Evolutionary conservation across 2,329 filamentous ascomycete species (phyloP).

Genomic region (Arachnomyces sp.): DNA sequence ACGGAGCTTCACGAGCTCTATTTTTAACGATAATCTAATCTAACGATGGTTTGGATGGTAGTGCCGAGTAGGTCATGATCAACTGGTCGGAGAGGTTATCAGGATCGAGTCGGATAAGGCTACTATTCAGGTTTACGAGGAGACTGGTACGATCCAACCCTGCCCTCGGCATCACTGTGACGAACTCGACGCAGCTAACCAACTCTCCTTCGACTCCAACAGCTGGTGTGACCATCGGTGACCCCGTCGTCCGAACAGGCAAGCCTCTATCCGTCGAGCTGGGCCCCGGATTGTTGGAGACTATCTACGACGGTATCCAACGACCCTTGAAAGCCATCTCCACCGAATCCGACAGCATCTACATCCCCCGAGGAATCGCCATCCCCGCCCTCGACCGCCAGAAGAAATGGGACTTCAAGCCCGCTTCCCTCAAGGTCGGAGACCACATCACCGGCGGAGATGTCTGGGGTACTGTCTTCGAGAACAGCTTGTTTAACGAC

Average conservation of each 20-base stretch:
- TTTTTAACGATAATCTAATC: slow-evolving; percentile 8
- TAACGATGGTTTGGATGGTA: slow-evolving; percentile 26
- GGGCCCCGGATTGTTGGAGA: slow-evolving; percentile 93
- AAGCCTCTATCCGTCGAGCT: slow-evolving; percentile 97
- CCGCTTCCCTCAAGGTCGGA: slow-evolving; percentile 75
- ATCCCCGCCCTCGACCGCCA: slow-evolving; percentile 79
- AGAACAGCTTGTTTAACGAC: slow-evolving; percentile 89
- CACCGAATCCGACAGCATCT: slow-evolving; percentile 73
- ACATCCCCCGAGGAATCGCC: slow-evolving; percentile 90
- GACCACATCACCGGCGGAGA: slow-evolving; percentile 96
- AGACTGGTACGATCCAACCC: slow-evolving; percentile 63
- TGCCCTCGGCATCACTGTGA: neutral
- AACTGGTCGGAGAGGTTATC: slow-evolving; percentile 94
- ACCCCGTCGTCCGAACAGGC: slow-evolving; percentile 81
- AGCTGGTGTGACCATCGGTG: slow-evolving; percentile 90
- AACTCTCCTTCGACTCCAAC: slow-evolving; percentile 3
- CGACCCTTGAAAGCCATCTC: slow-evolving; percentile 83
- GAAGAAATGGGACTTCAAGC: slow-evolving; percentile 96
- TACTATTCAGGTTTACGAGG: slow-evolving; percentile 98
- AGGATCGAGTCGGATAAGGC: slow-evolving; percentile 92
- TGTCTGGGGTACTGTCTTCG: slow-evolving; percentile 87
- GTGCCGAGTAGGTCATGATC: slow-evolving; percentile 87
- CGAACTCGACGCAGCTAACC: slow-evolving; percentile 1
- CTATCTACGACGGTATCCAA: slow-evolving; percentile 99
- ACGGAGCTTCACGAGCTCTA: neutral